Evolutionary conservation across 2,329 filamentous ascomycete genomes (phyloP).

Genomic region (Didymella exigua): DNA sequence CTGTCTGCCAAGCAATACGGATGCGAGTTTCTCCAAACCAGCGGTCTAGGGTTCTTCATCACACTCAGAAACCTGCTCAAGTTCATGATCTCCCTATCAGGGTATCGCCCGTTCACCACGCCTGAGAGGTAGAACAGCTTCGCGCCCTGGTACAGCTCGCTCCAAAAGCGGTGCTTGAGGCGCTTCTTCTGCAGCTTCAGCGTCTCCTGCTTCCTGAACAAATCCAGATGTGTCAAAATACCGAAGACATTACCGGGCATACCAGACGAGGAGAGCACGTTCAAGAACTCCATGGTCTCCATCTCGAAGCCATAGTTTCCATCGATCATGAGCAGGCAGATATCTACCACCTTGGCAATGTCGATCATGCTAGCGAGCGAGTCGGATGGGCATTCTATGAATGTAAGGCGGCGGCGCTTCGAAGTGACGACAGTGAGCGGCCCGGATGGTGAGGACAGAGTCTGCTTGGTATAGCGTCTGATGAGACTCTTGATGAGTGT

Average conservation of each 20-base stretch:
- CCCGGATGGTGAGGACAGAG: slow-evolving; percentile 84
- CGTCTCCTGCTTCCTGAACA: slow-evolving; percentile 92
- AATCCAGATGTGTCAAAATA: slow-evolving; percentile 91
- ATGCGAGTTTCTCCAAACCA: slow-evolving; percentile 95
- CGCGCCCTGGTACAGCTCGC: slow-evolving; percentile 92
- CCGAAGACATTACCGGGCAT: slow-evolving; percentile 99
- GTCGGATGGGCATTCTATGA: slow-evolving; percentile 93
- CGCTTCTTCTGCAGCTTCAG: slow-evolving; percentile 95
- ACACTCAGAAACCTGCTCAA: slow-evolving; percentile 92
- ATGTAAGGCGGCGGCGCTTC: slow-evolving; percentile 92
- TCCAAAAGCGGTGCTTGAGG: slow-evolving; percentile 95
- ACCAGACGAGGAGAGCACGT: slow-evolving; percentile 87
- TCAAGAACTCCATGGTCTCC: slow-evolving; percentile 99
- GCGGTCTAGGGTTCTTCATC: slow-evolving; percentile 98
- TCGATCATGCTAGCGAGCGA: slow-evolving; percentile 97
- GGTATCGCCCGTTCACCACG: slow-evolving; percentile 95
- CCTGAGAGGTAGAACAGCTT: slow-evolving; percentile 97
- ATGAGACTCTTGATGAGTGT: slow-evolving; percentile 94
- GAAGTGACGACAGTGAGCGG: slow-evolving; percentile 96
- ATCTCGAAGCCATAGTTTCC: slow-evolving; percentile 99
- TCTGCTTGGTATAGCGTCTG: slow-evolving; percentile 93
- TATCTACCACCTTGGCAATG: slow-evolving; percentile 94
- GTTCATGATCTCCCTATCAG: slow-evolving; percentile 95
- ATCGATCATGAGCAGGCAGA: slow-evolving; percentile 96
- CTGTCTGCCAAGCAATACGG: slow-evolving; percentile 93